Evolutionary conservation across 2,329 filamentous ascomycete genomes (phyloP).

Genomic region (Cephalotrichum gorgonifer): DNA sequence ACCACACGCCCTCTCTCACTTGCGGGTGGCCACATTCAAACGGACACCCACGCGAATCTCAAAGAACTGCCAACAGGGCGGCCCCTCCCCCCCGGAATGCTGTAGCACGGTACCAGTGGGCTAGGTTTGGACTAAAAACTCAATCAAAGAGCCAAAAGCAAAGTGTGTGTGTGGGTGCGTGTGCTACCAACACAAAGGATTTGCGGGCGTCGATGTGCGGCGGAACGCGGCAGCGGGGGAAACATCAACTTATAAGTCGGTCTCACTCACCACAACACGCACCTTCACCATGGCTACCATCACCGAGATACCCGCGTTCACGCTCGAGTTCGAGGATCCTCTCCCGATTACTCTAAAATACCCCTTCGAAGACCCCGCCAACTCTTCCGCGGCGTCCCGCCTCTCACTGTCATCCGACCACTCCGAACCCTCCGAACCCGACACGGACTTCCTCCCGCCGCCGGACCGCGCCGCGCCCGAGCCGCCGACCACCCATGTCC

Average conservation of each 20-base stretch:
- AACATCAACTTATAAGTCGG: neutral
- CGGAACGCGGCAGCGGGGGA: neutral
- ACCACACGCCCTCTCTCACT: too few species aligned
- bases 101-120: too few species aligned
- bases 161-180: too few species aligned
- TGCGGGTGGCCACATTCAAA: too few species aligned
- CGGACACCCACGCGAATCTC: too few species aligned
- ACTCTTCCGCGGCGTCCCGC: neutral
- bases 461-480: neutral
- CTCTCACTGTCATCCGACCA: too few species aligned
- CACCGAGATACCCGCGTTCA: constrained; percentile 1
- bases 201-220: constrained; percentile 1
- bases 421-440: neutral
- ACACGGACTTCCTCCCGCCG: neutral
- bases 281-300: constrained; percentile 1
- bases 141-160: too few species aligned
- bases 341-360: neutral
- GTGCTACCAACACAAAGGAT: too few species aligned
- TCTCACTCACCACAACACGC: neutral
- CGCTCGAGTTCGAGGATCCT: neutral
- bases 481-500: constrained; percentile 20
- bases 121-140: too few species aligned
- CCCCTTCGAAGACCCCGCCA: neutral
- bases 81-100: too few species aligned
- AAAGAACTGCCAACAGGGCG: too few species aligned